Evolutionary conservation across 2,329 filamentous ascomycete species (phyloP).

Genomic region (Raffaelea albimanens): DNA sequence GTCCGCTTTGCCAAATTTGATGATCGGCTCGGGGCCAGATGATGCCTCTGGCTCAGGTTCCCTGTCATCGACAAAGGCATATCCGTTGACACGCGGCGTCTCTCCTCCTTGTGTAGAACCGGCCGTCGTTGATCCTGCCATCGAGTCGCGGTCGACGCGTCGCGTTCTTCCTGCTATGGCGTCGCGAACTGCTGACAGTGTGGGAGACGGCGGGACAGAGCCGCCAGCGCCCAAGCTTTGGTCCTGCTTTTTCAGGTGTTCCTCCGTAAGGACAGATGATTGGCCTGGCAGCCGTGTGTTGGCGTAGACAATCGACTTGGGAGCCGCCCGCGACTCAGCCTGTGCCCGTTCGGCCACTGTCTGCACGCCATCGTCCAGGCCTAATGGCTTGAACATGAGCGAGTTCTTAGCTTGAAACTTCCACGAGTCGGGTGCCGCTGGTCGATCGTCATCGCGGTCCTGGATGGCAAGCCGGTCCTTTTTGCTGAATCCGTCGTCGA

Average conservation of each 20-base stretch:
- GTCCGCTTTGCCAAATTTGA: slow-evolving; percentile 51
- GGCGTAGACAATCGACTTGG: slow-evolving; percentile 67
- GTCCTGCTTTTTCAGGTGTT: background rate
- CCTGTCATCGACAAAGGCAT: slow-evolving; percentile 61
- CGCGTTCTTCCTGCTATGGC: slow-evolving; percentile 69
- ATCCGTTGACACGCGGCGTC: slow-evolving; percentile 87
- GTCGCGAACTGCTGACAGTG: slow-evolving; percentile 73
- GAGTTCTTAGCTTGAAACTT: slow-evolving; percentile 65
- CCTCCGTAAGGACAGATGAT: slow-evolving; percentile 21
- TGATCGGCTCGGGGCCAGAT: slow-evolving; percentile 21
- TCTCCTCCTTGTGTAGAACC: slow-evolving; percentile 48
- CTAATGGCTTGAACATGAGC: slow-evolving; percentile 76
- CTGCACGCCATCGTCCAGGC: slow-evolving; percentile 46
- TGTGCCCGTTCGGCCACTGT: slow-evolving; percentile 63
- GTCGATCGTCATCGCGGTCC: slow-evolving; percentile 53
- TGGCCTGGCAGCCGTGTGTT: slow-evolving; percentile 72
- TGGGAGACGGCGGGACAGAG: slow-evolving; percentile 59
- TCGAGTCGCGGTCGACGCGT: slow-evolving; percentile 50
- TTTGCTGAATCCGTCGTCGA: slow-evolving; percentile 44
- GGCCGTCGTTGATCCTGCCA: slow-evolving; percentile 2
- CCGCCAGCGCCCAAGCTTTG: slow-evolving; percentile 19
- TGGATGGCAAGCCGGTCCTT: slow-evolving; percentile 53
- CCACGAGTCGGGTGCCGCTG: slow-evolving; percentile 71
- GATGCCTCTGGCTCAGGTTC: slow-evolving; percentile 24
- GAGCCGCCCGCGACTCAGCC: slow-evolving; percentile 60